Evolutionary conservation across 2,329 filamentous ascomycete species (phyloP), one percentile per base, ranked within the genome.

Genomic region (Hymenoscyphus albidus): DNA sequence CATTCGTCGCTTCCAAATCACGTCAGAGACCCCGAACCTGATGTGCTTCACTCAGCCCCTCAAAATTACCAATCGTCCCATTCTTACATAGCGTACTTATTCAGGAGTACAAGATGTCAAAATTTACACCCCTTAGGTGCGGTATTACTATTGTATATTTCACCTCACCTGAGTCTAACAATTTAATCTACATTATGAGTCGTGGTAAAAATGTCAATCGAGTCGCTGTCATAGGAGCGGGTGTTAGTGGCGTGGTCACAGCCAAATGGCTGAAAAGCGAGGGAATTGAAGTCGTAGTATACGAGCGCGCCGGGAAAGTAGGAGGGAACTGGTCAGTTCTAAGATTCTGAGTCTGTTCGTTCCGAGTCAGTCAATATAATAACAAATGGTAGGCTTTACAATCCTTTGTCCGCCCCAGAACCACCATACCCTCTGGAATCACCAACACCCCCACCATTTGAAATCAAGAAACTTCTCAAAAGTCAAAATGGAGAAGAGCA

Each of bases 301-400:
- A 82, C 67, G 84, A 87, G 67, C 77, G 85, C 62, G 81, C 78
- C 4, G 76, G 76, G 62, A 78, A 76, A 16, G 77, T 80, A n/a
- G 84, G 85, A 1, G 84, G 85, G 14, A 79, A 85, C 35, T 87
- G 85, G 84, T 71, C 27, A 39, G 63, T 62, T n/a, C 56, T 14
- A 5, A 22, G 5, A 10, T 39, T 18, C 4, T 9, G n/a, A 1
- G 7, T 18, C 12, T 14, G 5, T 14, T 4, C 14, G 1, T 31
- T 58, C 10, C 39, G 63, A 10, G 78, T 69, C 16, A 70, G 71
- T 65, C 68, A 70, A 40, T 10, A 35, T 35, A 7, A 62, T 70
- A 60, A 48, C 10, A 56, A 38, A 6, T 16, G 2, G 12, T 64
- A 62, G 22, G 67, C 72, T 5, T 57, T 66, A 4, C 70, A 73